Evolutionary conservation across 768 basidiomycete genomes (phyloP), one percentile per base, ranked within the genome.

Genomic region (Dacryopinax primogenitus): DNA sequence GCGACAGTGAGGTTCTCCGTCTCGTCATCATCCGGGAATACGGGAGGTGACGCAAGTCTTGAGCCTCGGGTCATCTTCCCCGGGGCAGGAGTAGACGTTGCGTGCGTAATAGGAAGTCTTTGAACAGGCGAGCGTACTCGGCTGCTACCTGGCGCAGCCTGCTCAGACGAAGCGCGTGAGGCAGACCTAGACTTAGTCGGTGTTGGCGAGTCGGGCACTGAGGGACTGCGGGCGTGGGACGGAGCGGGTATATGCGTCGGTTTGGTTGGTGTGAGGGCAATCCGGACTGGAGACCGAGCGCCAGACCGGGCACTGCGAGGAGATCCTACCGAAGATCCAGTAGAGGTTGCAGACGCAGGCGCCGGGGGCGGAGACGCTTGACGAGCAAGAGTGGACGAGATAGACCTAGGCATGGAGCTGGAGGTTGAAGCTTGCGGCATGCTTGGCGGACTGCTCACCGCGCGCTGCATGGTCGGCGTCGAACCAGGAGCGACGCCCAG

Each of bases 331-430:
- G 64, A 35, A 15, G 64, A 35, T 15, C n/a, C 51, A 15, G 33
- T 37, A 18, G 64, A 65, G 2, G 33, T 1, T 1, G 32, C 6
- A 9, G 47, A 26, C 2, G 90, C 88, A 73, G 92, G 90, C 63
- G 86, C 81, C 62, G 90, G 78, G 62, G 82, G 82, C 2, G 90
- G 90, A 21, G 90, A 90, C 9, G 89, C 87, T 33, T 80, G 85
- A 1, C 90, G 88, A 67, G 90, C 90, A 23, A 83, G 86, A 71
- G 16, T 64, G 15, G 64, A 16, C 9, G 45, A 34, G n/a, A n/a
- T n/a, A n/a, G n/a, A n/a, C n/a, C n/a, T n/a, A n/a, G n/a, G n/a
- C n/a, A n/a, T n/a, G n/a, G n/a, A n/a, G n/a, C n/a, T n/a, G n/a
- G n/a, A n/a, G n/a, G n/a, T n/a, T n/a, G n/a, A n/a, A n/a, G n/a